These are phyloP conservation scores for Saccharomycodes ludwigii DNA, from an alignment of 805 yeast species.

Conservation along the genomic window DNA sequence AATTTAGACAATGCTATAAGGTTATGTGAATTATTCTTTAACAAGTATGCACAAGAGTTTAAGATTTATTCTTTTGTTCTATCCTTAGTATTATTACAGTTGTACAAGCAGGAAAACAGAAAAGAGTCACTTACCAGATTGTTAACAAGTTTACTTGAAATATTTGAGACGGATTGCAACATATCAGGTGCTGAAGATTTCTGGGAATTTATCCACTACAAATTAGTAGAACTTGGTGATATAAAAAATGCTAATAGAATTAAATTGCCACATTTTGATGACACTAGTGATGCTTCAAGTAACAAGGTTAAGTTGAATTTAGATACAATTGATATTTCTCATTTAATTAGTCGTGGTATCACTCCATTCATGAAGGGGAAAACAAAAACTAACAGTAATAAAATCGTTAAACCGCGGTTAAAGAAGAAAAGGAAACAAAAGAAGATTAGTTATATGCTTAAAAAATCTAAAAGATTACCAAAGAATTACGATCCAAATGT, in stretches of 20 bases:
- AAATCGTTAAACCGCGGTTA: conserved; percentile 6
- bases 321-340: conserved; percentile 16
- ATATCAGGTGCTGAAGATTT: background rate
- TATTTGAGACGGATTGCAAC: background rate
- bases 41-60: conserved; percentile 6
- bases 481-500: conserved; percentile 28
- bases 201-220: background rate
- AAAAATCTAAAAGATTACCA: conserved; percentile 26
- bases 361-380: conserved; percentile 11
- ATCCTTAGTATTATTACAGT: conserved; percentile 12
- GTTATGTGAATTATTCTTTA: conserved; percentile 15
- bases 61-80: conserved; percentile 8
- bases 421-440: conserved; percentile 7
- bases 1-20: conserved; percentile 20
- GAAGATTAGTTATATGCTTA: conserved; percentile 25
- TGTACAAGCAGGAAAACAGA: conserved; percentile 16
- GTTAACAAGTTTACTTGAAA: conserved; percentile 8
- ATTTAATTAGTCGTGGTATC: conserved; percentile 12
- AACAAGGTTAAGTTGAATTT: too few species aligned
- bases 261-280: too few species aligned
- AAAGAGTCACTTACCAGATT: conserved; percentile 11
- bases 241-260: background rate
- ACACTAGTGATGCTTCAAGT: too few species aligned
- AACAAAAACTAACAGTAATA: conserved; percentile 7
- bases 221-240: background rate